Conservation (phyloP, 2,329 filamentous ascomycete genomes). For the Allantophomopsis cytisporea region DNA sequence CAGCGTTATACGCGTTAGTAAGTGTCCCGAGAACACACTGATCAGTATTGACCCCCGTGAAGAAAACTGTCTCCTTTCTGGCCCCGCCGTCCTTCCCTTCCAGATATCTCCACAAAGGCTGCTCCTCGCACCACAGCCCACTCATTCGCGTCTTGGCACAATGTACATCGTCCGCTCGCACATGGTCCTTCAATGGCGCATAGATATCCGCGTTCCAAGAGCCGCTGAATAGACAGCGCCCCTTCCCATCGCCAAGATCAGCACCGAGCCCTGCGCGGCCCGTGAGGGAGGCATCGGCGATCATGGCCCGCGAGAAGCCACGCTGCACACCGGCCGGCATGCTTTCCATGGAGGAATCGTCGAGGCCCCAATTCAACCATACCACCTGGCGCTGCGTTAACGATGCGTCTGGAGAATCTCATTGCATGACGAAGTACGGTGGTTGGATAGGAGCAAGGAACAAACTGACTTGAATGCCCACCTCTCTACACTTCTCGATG, state of each 20-base stretch:
- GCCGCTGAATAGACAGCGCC: constrained; percentile 33
- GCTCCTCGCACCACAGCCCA: constrained; percentile 34
- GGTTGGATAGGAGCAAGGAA: too few relatives aligned
- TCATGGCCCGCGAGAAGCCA: constrained; percentile 29
- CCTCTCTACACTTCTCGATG: constrained; percentile 29
- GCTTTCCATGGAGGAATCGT: constrained; percentile 29
- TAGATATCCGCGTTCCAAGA: constrained; percentile 42
- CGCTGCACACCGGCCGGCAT: constrained; percentile 35
- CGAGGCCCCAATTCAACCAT: constrained; percentile 45
- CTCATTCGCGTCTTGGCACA: constrained; percentile 45
- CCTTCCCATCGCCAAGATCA: constrained; percentile 28
- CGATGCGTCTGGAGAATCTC: neutral
- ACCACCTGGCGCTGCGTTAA: constrained; percentile 19
- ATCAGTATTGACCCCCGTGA: constrained; percentile 47
- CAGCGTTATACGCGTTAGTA: constrained; percentile 37
- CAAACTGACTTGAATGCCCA: constrained; percentile 27
- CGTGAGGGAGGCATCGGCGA: constrained; percentile 10
- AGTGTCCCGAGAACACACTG: constrained; percentile 44
- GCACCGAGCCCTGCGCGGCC: constrained; percentile 25
- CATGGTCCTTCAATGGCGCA: constrained; percentile 25
- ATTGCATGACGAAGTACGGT: too few relatives aligned
- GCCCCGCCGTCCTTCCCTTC: constrained; percentile 11
- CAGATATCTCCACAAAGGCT: constrained; percentile 28
- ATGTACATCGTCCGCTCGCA: constrained; percentile 29
- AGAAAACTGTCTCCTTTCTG: constrained; percentile 32